phyloP scores from a whole-genome alignment of 2,329 filamentous ascomycete genomes.

The Colletotrichum sp. region DNA sequence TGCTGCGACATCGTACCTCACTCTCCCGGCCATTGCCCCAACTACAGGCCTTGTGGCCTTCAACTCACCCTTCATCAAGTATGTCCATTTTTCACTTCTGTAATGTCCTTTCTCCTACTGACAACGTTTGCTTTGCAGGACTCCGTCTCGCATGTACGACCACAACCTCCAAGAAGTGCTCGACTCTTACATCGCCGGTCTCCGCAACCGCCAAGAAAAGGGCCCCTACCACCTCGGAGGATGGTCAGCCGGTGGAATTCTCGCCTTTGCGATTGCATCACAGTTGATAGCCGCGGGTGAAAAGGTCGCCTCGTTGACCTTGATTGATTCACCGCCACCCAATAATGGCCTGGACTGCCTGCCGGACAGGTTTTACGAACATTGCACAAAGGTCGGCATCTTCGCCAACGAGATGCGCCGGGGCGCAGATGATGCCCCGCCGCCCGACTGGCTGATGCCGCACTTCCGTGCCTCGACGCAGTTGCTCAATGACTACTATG shows the following conservation, averaged over 20 bases:
- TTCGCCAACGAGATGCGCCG: conserved; percentile 57
- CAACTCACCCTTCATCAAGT: not conserved
- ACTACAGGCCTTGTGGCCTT: not conserved
- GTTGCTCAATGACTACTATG: conserved; percentile 67
- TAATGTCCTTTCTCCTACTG: not conserved
- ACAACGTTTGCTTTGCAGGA: conserved; percentile 43
- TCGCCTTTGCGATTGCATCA: conserved; percentile 69
- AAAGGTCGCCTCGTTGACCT: conserved; percentile 37
- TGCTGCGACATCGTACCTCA: not conserved
- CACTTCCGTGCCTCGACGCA: conserved; percentile 74
- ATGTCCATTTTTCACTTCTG: rapidly evolving
- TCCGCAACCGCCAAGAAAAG: conserved; percentile 54
- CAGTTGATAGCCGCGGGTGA: conserved; percentile 64
- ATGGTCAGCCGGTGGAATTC: conserved; percentile 79
- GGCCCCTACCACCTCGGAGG: conserved; percentile 74
- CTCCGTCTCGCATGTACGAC: not conserved
- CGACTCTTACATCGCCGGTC: not conserved
- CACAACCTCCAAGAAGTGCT: not conserved
- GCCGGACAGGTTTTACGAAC: conserved; percentile 68
- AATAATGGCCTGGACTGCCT: conserved; percentile 68
- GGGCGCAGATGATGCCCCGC: conserved; percentile 55
- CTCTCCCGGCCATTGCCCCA: not conserved
- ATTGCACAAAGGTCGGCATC: conserved; percentile 75
- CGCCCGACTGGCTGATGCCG: conserved; percentile 73
- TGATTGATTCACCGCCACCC: conserved; percentile 46